phyloP scores from a whole-genome alignment of 1,284 basidiomycete species.

The Laetiporus sulphureus region DNA sequence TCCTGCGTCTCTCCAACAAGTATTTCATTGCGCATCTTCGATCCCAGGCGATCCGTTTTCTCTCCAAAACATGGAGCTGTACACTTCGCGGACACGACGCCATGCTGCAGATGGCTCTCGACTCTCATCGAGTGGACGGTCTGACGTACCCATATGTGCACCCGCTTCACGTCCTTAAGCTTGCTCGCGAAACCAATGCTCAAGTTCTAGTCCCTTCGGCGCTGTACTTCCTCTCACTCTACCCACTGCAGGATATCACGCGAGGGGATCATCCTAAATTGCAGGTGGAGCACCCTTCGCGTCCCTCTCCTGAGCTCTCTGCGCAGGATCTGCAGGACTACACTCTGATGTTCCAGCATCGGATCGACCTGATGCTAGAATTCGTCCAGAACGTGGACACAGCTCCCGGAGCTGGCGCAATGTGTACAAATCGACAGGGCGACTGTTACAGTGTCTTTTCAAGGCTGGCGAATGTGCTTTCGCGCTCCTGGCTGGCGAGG shows the following conservation, averaged over 20 bases:
- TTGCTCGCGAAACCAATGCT: constrained; percentile 47
- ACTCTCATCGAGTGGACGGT: constrained; percentile 33
- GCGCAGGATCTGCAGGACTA: constrained; percentile 40
- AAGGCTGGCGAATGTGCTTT: constrained; percentile 35
- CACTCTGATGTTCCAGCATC: constrained; percentile 52
- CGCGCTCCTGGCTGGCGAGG: constrained; percentile 43
- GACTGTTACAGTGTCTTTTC: constrained; percentile 38
- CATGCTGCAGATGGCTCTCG: constrained; percentile 46
- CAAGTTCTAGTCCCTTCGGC: constrained; percentile 43
- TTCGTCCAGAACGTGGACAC: constrained; percentile 42
- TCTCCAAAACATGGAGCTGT: constrained; percentile 46
- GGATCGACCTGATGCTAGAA: constrained; percentile 41
- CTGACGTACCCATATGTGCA: constrained; percentile 53
- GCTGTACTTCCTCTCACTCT: constrained; percentile 54
- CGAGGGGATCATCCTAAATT: constrained; percentile 50
- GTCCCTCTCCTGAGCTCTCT: constrained; percentile 39
- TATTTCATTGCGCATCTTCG: constrained; percentile 48
- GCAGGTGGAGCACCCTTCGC: constrained; percentile 40
- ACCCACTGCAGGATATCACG: constrained; percentile 43
- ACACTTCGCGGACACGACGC: constrained; percentile 49
- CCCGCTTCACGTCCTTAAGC: constrained; percentile 52
- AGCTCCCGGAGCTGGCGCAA: constrained; percentile 22
- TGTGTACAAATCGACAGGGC: constrained; percentile 17
- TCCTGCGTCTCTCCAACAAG: constrained; percentile 51
- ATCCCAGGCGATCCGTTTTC: constrained; percentile 38